Percentiles rank a stretch among this genome's conserved stretches.
phyloP scores from a whole-genome alignment of 257 asterid species.

The Solanum piurae region DNA sequence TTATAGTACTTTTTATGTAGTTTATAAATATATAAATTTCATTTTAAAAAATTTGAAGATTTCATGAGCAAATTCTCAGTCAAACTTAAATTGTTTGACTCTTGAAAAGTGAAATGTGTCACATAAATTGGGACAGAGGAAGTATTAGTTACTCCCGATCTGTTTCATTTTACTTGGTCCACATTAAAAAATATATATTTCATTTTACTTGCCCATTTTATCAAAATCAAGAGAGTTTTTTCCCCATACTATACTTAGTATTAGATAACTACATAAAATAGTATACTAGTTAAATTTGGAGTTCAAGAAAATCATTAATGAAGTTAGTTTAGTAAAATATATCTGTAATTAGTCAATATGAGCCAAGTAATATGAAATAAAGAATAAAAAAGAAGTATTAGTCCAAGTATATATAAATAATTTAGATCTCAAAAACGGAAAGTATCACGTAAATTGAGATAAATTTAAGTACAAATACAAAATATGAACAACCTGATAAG shows the following conservation, averaged over 20 bases:
- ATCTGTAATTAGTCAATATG: neutral
- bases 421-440: neutral
- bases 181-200: too few species aligned
- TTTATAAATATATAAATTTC: too few species aligned
- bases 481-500: neutral
- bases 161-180: too few species aligned
- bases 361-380: fast-evolving
- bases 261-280: neutral
- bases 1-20: too few species aligned
- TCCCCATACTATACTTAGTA: too few species aligned
- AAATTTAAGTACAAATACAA: neutral
- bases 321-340: neutral
- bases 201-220: neutral
- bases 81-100: too few species aligned
- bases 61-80: too few species aligned
- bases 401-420: neutral
- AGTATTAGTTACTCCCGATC: neutral
- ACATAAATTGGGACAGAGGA: too few species aligned
- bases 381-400: too few species aligned
- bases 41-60: too few species aligned
- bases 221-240: neutral
- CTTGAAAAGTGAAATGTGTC: too few species aligned
- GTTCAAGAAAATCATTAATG: neutral
- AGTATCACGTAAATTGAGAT: neutral
- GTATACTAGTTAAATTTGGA: neutral